These are phyloP conservation scores for Hanseniaspora guilliermondii DNA, from an alignment of 805 yeast species.

Conservation along the genomic window DNA sequence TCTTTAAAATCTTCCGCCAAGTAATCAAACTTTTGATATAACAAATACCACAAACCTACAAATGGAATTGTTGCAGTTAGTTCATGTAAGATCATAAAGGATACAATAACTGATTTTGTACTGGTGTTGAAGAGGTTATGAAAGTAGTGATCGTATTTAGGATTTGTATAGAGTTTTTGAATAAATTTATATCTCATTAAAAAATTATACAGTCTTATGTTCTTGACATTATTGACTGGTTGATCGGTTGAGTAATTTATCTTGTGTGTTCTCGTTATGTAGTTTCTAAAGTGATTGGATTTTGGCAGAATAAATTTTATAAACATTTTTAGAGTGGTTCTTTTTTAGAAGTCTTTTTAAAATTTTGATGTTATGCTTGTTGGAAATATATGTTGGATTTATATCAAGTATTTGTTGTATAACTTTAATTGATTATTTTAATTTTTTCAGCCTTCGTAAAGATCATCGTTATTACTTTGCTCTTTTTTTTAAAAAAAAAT, in stretches of 20 bases:
- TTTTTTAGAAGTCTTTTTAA: neutral
- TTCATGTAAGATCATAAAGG: slow-evolving; percentile 62
- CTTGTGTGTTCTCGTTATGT: neutral
- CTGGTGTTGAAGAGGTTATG: slow-evolving; percentile 24
- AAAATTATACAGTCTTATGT: neutral
- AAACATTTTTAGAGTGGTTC: neutral
- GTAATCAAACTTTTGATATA: slow-evolving; percentile 38
- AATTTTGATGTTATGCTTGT: neutral
- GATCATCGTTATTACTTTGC: too few species aligned
- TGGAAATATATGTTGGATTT: too few species aligned
- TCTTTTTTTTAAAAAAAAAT: too few species aligned
- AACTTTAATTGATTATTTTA: too few species aligned
- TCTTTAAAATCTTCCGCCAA: slow-evolving; percentile 15
- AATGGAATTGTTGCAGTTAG: slow-evolving; percentile 63
- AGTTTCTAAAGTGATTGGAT: neutral
- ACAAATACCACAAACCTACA: slow-evolving; percentile 51
- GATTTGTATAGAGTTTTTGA: slow-evolving; percentile 21
- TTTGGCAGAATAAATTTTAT: neutral
- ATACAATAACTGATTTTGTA: slow-evolving; percentile 32
- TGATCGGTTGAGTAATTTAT: neutral
- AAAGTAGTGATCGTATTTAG: slow-evolving; percentile 22
- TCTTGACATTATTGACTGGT: neutral
- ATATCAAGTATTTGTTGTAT: too few species aligned
- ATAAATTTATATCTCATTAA: slow-evolving; percentile 20
- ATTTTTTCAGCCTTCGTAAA: too few species aligned